A percentile compares a stretch with the other conserved stretches of the same genome.
phyloP scores from a whole-genome alignment of 2,329 filamentous ascomycete genomes.

The Colletotrichum somersetense region DNA sequence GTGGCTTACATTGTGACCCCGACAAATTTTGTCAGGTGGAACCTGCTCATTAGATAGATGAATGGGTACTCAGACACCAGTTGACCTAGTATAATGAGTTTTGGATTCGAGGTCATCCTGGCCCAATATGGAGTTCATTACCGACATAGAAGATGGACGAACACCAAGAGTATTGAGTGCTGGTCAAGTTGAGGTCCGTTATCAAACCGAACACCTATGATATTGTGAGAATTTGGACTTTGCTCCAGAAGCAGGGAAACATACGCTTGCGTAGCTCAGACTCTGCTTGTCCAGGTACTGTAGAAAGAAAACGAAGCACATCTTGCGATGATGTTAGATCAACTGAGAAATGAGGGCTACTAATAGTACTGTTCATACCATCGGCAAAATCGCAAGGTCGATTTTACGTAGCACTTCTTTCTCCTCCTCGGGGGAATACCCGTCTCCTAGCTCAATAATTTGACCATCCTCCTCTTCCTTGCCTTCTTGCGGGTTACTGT shows the following conservation, averaged over 20 bases:
- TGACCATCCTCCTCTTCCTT: constrained; percentile 41
- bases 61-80: constrained; percentile 62
- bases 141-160: constrained; percentile 50
- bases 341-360: neutral
- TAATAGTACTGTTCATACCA: constrained; percentile 42
- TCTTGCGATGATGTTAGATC: constrained; percentile 43
- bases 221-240: neutral
- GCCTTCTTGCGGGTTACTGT: neutral
- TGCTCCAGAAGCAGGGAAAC: neutral
- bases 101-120: fast-evolving
- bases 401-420: constrained; percentile 50
- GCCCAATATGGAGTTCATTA: constrained; percentile 48
- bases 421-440: constrained; percentile 50
- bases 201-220: constrained; percentile 59
- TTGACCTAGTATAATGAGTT: constrained; percentile 47
- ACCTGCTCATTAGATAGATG: constrained; percentile 63
- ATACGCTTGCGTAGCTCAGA: constrained; percentile 58
- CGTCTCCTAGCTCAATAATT: constrained; percentile 40
- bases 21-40: constrained; percentile 64
- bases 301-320: constrained; percentile 58
- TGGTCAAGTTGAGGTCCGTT: constrained; percentile 58
- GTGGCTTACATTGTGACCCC: constrained; percentile 57
- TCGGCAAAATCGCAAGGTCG: constrained; percentile 49
- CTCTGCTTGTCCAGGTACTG: constrained; percentile 63
- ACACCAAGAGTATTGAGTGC: constrained; percentile 62